Evolutionary conservation across 140 eudicot genomes (phyloP), one percentile per base, ranked within the genome.

Genomic region (Oenanthe javanica): DNA sequence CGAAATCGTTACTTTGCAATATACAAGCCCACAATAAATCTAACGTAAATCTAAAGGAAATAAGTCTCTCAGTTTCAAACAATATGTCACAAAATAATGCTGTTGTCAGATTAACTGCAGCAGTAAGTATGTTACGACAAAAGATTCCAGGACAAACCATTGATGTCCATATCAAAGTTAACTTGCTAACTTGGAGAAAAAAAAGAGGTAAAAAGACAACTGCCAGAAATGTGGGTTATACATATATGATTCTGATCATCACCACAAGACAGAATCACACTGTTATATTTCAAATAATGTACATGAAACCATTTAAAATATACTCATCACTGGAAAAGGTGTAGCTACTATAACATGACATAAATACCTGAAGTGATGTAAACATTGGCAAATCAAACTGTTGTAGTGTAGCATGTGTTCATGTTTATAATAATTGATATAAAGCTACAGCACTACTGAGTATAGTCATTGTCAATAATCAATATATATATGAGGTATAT

Each of bases 101-200:
- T 66, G 18, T 12, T 66, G 72, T 64, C 72, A 31, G 72, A 27
- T 66, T 3, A 66, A 66, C 72, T 66, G 72, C 72, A 66, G 19
- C 72, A 66, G 45, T 64, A 66, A 25, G 27, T 27, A 31, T 7
- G 64, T 55, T 6, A 55, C 9, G 36, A 23, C 72, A 66, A 23
- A 66, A 66, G 72, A 66, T 66, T 66, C 72, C 72, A 27, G 72
- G 72, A 66, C 43, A 66, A 31, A 66, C 43, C 27, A 59, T 59
- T 57, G 66, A 59, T 59, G 67, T 59, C 31, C 67, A 59, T 59
- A 59, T 59, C 67, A 59, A 21, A 59, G 67, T 59, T 59, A 59
- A 59, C 67, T 59, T 59, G 67, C 67, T 59, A 57, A 13, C 67
- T 59, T 59, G 67, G 67, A n/a, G 25, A n/a, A 23, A 23, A 31